phyloP scores from a whole-genome alignment of 768 basidiomycete species.

The Macrolepiota albuminosa region DNA sequence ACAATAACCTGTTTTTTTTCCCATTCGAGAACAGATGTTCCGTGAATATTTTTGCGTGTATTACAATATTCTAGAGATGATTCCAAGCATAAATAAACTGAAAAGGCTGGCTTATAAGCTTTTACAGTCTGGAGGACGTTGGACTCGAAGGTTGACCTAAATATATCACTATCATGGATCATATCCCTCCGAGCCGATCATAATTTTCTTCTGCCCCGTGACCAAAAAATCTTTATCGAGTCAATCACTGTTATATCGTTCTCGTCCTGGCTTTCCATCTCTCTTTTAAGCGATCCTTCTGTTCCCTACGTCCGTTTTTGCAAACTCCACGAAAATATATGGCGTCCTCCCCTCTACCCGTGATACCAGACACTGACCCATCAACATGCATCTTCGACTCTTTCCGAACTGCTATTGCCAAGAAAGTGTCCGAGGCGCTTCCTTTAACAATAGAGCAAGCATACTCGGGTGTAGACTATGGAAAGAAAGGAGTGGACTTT shows the following conservation, averaged over 20 bases:
- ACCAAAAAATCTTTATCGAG: slow-evolving; percentile 20
- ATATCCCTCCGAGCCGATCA: slow-evolving; percentile 9
- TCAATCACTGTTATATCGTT: slow-evolving; percentile 6
- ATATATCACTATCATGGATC: too few relatives aligned
- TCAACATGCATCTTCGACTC: slow-evolving; percentile 64
- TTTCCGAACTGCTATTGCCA: slow-evolving; percentile 79
- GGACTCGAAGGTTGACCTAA: too few relatives aligned
- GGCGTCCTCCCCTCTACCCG: slow-evolving; percentile 27
- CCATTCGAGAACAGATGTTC: too few relatives aligned
- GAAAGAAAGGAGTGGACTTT: slow-evolving; percentile 93
- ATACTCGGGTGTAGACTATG: slow-evolving; percentile 82
- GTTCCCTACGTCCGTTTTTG: slow-evolving; percentile 7
- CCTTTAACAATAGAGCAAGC: slow-evolving; percentile 73
- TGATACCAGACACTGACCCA: slow-evolving; percentile 49
- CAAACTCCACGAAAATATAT: slow-evolving; percentile 13
- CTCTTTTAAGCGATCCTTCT: slow-evolving; percentile 12
- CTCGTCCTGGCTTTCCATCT: slow-evolving; percentile 19
- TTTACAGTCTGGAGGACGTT: too few relatives aligned
- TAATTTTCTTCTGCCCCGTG: slow-evolving; percentile 9
- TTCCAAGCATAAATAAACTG: too few relatives aligned
- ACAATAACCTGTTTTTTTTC: too few relatives aligned
- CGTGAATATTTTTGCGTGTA: too few relatives aligned
- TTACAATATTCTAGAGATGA: too few relatives aligned
- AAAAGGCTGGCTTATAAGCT: too few relatives aligned
- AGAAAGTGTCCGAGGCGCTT: slow-evolving; percentile 60